phyloP scores from a whole-genome alignment of 1,284 basidiomycete species.

The Leucoagaricus sp. region DNA sequence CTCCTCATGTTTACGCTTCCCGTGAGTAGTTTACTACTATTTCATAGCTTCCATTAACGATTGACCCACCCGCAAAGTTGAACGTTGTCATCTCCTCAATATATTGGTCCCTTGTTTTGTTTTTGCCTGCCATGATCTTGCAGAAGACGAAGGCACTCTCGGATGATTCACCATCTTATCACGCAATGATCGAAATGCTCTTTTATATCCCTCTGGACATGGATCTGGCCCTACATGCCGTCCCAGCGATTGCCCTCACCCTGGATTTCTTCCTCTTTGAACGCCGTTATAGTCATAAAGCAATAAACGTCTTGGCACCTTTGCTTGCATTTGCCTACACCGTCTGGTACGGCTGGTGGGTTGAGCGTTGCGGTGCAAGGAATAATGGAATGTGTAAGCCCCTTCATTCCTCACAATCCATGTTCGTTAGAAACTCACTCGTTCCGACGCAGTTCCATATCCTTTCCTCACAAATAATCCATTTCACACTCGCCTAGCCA shows the following conservation, averaged over 20 bases:
- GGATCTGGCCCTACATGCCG: constrained; percentile 70
- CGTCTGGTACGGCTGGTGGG: constrained; percentile 62
- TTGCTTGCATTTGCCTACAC: constrained; percentile 44
- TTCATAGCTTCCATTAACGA: background rate
- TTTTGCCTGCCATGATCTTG: constrained; percentile 57
- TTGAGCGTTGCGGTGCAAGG: constrained; percentile 65
- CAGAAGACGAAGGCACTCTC: constrained; percentile 18
- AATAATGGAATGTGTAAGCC: constrained; percentile 69
- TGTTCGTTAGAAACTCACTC: background rate
- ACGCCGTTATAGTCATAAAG: constrained; percentile 51
- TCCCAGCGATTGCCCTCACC: constrained; percentile 60
- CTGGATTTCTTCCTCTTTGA: constrained; percentile 76
- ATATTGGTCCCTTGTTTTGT: constrained; percentile 67
- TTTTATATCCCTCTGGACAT: constrained; percentile 59
- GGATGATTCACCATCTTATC: constrained; percentile 35
- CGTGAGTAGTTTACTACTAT: constrained; percentile 33
- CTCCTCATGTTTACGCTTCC: constrained; percentile 66
- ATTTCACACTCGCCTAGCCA: constrained; percentile 51
- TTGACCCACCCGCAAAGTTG: constrained; percentile 39
- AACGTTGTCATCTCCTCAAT: constrained; percentile 69
- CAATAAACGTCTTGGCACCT: constrained; percentile 48
- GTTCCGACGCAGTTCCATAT: constrained; percentile 63
- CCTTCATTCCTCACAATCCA: background rate
- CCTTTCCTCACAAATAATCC: constrained; percentile 74
- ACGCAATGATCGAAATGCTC: constrained; percentile 34